Base-by-base conservation (phyloP, 192 early-diverging fungal species). In the Helicostylum pulchrum region DNA sequence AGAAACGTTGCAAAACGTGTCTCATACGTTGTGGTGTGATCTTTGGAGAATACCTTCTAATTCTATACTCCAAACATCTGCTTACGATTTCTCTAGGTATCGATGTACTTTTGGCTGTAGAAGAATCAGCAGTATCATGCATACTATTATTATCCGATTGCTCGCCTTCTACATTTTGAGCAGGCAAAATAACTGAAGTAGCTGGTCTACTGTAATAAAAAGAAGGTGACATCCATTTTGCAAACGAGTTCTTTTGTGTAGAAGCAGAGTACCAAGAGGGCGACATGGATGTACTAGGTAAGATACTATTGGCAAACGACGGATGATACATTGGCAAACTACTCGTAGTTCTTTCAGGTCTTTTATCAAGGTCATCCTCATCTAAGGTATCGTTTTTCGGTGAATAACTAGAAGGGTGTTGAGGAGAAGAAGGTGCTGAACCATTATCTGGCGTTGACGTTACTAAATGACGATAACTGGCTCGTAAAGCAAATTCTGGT, bases 231-330 rank as follows among this genome's bases (percentile, higher is more conserved):
- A 73, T 73, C 65, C 71, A 68, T 15, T 63, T 64, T 3, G 61
- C 57, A 43, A 68, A 57, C 17, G 56, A 54, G 10, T 68, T 73
- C 34, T 73, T 73, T 60, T 73, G 71, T 47, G 71, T 63, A 11
- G 71, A 73, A 11, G 71, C 71, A 23, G 66, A 64, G 34, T 73
- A 73, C 71, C 71, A 73, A 7, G 71, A 73, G 15, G 71, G 71
- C 0, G 71, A 73, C 71, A 73, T 73, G 5, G 66, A 64, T 49
- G 61, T 64, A n/a, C 66, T 68, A 9, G 71, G 71, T 7, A 73
- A 46, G 14, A 64, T 64, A n/a, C 51, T 58, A 39, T 72, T 67
- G 20, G 61, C 50, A 51, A 62, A 72, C 21, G 64, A 62, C 14
- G 71, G 65, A 14, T 72, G 64, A 32, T 72, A 72, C 10, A 62